Conservation (phyloP, 352 stramenopile species). For the Aphanomyces euteiches region DNA sequence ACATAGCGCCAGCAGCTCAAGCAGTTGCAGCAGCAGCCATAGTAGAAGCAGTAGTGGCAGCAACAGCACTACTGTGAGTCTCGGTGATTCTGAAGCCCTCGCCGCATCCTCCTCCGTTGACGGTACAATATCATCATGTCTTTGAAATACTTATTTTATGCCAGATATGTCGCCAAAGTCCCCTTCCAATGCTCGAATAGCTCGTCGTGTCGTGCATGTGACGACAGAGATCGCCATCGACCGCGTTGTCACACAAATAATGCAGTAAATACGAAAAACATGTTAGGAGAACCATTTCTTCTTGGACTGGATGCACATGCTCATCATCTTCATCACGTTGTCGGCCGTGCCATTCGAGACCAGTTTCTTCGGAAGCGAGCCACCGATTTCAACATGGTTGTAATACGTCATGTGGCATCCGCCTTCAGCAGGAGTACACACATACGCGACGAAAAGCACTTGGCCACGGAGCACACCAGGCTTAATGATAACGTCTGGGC, state of each 20-base stretch:
- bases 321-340: conserved; percentile 60
- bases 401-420: conserved; percentile 50
- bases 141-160: no score
- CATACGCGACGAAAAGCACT: conserved; percentile 46
- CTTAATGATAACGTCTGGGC: conserved; percentile 40
- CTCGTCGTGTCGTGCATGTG: no score
- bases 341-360: conserved; percentile 57
- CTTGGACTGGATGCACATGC: conserved; percentile 44
- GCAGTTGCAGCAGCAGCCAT: not conserved
- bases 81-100: conserved; percentile 10
- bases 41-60: conserved; percentile 5
- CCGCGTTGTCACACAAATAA: not conserved
- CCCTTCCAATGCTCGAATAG: no score
- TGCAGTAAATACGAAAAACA: not conserved
- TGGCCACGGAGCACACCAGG: conserved; percentile 38
- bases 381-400: conserved; percentile 51
- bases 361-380: conserved; percentile 46
- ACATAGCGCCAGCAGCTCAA: not conserved
- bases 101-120: not conserved
- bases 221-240: no score
- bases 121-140: not conserved
- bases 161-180: no score
- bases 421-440: conserved; percentile 38
- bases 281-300: conserved; percentile 34
- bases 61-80: not conserved